Evolutionary conservation across 1,284 basidiomycete genomes (phyloP).

Genomic region (Melampsora occidentalis): DNA sequence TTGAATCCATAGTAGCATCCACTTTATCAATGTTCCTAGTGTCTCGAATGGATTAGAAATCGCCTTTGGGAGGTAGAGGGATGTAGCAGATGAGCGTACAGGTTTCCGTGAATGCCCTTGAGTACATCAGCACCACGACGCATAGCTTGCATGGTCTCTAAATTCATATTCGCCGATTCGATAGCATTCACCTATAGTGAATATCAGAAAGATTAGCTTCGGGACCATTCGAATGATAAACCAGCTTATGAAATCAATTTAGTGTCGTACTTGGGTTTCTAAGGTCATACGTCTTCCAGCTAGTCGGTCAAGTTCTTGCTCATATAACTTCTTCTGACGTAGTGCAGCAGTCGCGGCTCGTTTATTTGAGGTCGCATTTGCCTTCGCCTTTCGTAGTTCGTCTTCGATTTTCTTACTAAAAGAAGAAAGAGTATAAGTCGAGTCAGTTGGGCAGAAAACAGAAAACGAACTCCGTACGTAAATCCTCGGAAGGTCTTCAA

Average conservation of each 20-base stretch:
- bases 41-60: constrained; percentile 5
- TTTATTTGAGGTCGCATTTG: constrained; percentile 92
- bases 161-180: constrained; percentile 96
- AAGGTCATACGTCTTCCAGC: constrained; percentile 85
- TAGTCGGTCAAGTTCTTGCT: constrained; percentile 81
- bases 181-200: constrained; percentile 73
- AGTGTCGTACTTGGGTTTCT: constrained; percentile 71
- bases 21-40: constrained; percentile 83
- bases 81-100: constrained; percentile 63
- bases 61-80: not conserved
- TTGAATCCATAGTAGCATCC: constrained; percentile 82
- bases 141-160: constrained; percentile 97
- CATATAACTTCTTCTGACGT: constrained; percentile 87
- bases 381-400: constrained; percentile 83
- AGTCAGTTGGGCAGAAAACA: not conserved
- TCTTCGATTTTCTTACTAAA: constrained; percentile 86
- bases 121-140: constrained; percentile 91
- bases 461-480: too few relatives aligned
- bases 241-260: not conserved
- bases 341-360: constrained; percentile 81
- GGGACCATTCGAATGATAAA: not conserved
- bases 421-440: not conserved
- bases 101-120: constrained; percentile 82
- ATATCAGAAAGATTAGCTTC: not conserved
- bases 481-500: too few relatives aligned